Base-by-base conservation (phyloP, 805 yeast genomes). In the Isabelozyma heimii region DNA sequence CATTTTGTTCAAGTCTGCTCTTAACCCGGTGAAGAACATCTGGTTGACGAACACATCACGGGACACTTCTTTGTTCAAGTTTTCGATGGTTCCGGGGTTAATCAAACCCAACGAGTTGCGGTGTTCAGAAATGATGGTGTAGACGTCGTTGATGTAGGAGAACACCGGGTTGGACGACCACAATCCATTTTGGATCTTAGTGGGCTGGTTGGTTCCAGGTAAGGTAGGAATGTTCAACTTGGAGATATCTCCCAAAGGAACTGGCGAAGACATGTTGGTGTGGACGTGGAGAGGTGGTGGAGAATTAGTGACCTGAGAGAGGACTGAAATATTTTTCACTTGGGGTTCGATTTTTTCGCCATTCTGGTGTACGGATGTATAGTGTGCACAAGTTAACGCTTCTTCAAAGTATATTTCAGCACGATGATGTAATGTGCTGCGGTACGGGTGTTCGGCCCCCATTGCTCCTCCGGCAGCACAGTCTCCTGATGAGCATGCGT, bases 31-130 rank as follows among this genome's bases (percentile, higher is more conserved):
- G 80, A 92, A 92, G 71, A 86, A 84, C 75, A 89, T 88, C 66
- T 91, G 96, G 64, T 81, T 83, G 60, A 91, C 79, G 66, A 94
- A 90, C 30, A 92, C 97, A 66, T 92, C 98, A 72, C 91, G 86
- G 54, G 91, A 76, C 50, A 91, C 97, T 75, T 94, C 99, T 74
- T 89, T 89, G 76, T 85, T 86, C 69, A 92, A 77, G 75, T 90
- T 89, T 76, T 91, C 98, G 69, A 90, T 83, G 55, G 97, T 87
- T 58, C 98, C 98, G 49, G 99, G 99, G 74, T 91, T 89, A 60
- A 82, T 73, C 67, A 94, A 82, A 49, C 91, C 90, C 57, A 91
- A 77, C 7, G 92, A 82, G 52, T 81, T 78, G 68, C 98, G 84
- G 69, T 91, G 96, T 58, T 84, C 85, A 53, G 83, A 72, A 52